A percentile compares a stretch with the other conserved stretches of the same genome.
Evolutionary conservation across 208 protist species (phyloP).

Genomic region (Trypanosoma lewisi): DNA sequence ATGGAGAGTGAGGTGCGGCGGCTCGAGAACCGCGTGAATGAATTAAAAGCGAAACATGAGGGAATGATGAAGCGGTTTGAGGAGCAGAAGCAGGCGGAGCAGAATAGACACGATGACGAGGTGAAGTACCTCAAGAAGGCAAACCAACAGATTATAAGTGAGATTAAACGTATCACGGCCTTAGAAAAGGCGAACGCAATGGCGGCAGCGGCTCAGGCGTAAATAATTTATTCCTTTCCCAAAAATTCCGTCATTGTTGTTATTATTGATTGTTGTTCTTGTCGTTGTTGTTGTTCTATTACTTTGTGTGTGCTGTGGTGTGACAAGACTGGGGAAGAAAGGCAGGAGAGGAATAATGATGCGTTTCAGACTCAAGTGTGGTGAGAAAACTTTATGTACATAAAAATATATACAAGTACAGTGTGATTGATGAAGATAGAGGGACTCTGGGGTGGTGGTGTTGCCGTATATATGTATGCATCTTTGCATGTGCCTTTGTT

Average conservation of each 20-base stretch:
- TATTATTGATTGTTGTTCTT: no score
- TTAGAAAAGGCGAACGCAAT: slow-evolving; percentile 45
- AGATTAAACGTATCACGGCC: slow-evolving; percentile 83
- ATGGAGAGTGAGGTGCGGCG: slow-evolving; percentile 85
- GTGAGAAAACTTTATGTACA: neutral
- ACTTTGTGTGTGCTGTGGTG: neutral
- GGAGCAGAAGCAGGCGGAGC: slow-evolving; percentile 66
- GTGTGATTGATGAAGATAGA: neutral
- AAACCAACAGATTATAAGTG: slow-evolving; percentile 82
- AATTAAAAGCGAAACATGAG: slow-evolving; percentile 79
- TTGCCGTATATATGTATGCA: neutral
- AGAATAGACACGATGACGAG: slow-evolving; percentile 81
- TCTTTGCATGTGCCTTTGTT: neutral
- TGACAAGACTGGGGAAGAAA: neutral
- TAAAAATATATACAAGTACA: neutral
- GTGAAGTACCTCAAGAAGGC: slow-evolving; percentile 85
- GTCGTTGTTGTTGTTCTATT: neutral
- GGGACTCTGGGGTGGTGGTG: neutral
- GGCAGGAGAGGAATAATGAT: neutral
- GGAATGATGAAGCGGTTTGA: slow-evolving; percentile 80
- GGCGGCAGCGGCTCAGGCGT: neutral
- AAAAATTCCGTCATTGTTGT: no score
- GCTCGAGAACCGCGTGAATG: slow-evolving; percentile 82
- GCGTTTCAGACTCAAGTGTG: neutral
- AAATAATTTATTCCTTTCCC: no score